A percentile compares a stretch with the other conserved stretches of the same genome.
Evolutionary conservation across 495 filamentous ascomycete genomes (phyloP).

Genomic region (Cercophora samala): DNA sequence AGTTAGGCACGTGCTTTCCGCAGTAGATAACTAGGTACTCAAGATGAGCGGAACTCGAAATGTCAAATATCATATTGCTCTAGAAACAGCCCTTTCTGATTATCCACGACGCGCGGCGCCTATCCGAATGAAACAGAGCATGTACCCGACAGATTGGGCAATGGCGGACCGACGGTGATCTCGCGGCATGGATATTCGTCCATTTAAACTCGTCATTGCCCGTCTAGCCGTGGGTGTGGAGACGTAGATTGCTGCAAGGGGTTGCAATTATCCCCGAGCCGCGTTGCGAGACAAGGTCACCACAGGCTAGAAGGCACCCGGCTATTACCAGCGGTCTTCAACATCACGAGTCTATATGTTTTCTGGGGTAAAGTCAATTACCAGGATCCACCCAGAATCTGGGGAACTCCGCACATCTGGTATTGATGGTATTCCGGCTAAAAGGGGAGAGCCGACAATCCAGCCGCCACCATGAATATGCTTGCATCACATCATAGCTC

Average conservation of each 20-base stretch:
- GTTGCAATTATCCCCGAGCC: slow-evolving; percentile 13
- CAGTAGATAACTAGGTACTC: too few relatives aligned
- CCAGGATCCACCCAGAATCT: slow-evolving; percentile 6
- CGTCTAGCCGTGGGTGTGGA: neutral
- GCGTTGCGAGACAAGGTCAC: neutral
- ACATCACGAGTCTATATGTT: slow-evolving; percentile 1
- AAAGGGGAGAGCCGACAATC: slow-evolving; percentile 8
- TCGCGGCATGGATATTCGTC: neutral
- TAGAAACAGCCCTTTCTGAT: neutral
- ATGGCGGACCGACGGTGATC: slow-evolving; percentile 12
- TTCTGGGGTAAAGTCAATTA: slow-evolving; percentile 11
- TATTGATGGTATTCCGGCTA: slow-evolving; percentile 18
- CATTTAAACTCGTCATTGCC: neutral
- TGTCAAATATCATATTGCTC: too few relatives aligned
- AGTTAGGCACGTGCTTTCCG: neutral
- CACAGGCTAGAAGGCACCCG: slow-evolving; percentile 1
- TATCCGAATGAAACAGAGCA: neutral
- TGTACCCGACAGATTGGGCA: slow-evolving; percentile 20
- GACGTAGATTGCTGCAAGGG: slow-evolving; percentile 9
- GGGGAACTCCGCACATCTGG: slow-evolving; percentile 14
- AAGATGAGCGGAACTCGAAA: too few relatives aligned
- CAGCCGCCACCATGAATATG: neutral
- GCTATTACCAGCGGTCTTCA: slow-evolving; percentile 14
- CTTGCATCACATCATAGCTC: neutral
- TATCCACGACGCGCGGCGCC: neutral